These are phyloP conservation scores for Beta corolliflora DNA, from an alignment of 179 eudicot species.

Conservation along the genomic window DNA sequence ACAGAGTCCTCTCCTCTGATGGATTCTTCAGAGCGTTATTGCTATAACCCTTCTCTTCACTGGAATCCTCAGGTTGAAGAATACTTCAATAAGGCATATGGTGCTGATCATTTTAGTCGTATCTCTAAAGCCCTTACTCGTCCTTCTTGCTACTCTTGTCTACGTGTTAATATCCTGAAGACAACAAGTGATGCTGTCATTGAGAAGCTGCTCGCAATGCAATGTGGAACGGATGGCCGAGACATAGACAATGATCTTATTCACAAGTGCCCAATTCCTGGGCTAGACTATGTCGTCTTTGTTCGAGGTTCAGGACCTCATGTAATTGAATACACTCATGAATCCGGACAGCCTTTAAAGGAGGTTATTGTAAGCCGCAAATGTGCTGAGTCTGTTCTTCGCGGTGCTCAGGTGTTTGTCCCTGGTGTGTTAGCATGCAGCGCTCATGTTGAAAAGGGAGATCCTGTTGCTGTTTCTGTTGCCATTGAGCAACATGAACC, in stretches of 20 bases:
- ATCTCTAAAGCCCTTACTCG: slow-evolving; percentile 78
- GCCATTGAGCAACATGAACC: slow-evolving; percentile 65
- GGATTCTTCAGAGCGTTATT: slow-evolving; percentile 67
- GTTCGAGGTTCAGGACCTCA: slow-evolving; percentile 92
- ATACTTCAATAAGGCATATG: slow-evolving; percentile 79
- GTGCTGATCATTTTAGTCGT: slow-evolving; percentile 68
- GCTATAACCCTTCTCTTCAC: slow-evolving; percentile 58
- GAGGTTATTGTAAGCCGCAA: slow-evolving; percentile 95
- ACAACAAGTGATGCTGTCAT: slow-evolving; percentile 68
- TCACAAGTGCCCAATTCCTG: slow-evolving; percentile 77
- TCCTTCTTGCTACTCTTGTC: slow-evolving; percentile 88
- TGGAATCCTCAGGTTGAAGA: slow-evolving; percentile 87
- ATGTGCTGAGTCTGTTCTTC: slow-evolving; percentile 98
- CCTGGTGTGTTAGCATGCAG: slow-evolving; percentile 97
- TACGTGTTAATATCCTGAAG: slow-evolving; percentile 80
- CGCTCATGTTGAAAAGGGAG: slow-evolving; percentile 90
- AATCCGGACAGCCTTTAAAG: slow-evolving; percentile 55
- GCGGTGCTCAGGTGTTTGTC: slow-evolving; percentile 95
- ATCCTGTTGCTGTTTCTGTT: slow-evolving; percentile 88
- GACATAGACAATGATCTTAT: slow-evolving; percentile 28
- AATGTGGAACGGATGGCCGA: slow-evolving; percentile 31
- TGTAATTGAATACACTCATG: slow-evolving; percentile 48
- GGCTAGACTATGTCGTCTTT: slow-evolving; percentile 79
- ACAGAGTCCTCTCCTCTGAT: slow-evolving; percentile 27
- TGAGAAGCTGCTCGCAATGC: slow-evolving; percentile 54